Evolutionary conservation across 2,329 filamentous ascomycete genomes (phyloP).

Genomic region (Pseudonectria buxi): DNA sequence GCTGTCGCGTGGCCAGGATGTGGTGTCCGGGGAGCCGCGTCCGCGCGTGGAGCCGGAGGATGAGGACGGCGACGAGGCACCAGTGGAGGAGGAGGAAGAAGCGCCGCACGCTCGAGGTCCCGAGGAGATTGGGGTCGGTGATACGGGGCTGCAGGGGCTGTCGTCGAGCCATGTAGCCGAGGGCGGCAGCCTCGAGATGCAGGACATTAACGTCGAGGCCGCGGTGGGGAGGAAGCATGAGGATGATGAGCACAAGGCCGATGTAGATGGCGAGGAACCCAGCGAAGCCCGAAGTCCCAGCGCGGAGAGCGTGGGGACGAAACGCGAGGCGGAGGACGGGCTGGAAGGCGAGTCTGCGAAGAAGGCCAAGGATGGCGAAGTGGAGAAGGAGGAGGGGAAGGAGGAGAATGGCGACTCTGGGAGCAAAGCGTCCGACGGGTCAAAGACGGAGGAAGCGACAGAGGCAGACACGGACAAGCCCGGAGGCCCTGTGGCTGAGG

Average conservation of each 20-base stretch:
- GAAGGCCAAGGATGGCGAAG: conserved; percentile 42
- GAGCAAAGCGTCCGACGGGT: conserved; percentile 6
- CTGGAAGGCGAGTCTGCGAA: conserved; percentile 37
- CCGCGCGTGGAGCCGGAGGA: conserved; percentile 19
- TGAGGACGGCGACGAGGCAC: conserved; percentile 24
- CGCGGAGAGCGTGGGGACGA: conserved; percentile 36
- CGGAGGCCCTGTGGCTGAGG: conserved; percentile 1
- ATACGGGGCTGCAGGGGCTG: conserved; percentile 67
- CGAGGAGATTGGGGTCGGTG: conserved; percentile 74
- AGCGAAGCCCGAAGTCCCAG: conserved; percentile 24
- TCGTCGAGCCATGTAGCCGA: conserved; percentile 34
- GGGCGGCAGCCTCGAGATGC: conserved; percentile 37
- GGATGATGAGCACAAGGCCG: conserved; percentile 18
- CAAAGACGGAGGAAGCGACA: conserved; percentile 7
- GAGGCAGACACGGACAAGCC: conserved; percentile 13
- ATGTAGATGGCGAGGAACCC: conserved; percentile 15
- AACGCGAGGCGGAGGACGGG: conserved; percentile 49
- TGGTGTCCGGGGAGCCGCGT: conserved; percentile 20
- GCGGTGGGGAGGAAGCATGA: conserved; percentile 49
- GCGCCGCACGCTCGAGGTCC: conserved; percentile 81
- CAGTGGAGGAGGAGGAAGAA: conserved; percentile 44
- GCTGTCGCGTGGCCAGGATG: conserved; percentile 38
- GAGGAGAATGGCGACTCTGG: conserved; percentile 6
- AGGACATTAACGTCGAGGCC: conserved; percentile 53
- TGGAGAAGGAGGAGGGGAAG: conserved; percentile 8